Evolutionary conservation across 2,329 filamentous ascomycete genomes (phyloP), one percentile per base, ranked within the genome.

Genomic region (Emergomyces orientalis): DNA sequence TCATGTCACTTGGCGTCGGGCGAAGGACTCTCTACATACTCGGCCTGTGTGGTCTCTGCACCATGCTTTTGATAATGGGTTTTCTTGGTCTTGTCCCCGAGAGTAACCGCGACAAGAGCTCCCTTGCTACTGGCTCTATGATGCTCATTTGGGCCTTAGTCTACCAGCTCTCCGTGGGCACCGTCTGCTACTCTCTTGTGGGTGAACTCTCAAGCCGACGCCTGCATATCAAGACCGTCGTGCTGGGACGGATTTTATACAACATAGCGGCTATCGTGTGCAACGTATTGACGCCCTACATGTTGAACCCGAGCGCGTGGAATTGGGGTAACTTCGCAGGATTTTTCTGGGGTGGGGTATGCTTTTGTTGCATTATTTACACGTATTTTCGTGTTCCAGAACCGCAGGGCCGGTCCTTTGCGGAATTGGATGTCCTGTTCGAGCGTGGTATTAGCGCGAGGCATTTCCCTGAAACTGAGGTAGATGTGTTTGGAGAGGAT

Each of bases 171-270:
- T 89, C 90, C 0, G 91, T 96, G 58, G 91, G 91, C 47, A 94
- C 91, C 0, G 90, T 96, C 8, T 91, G 88, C 75, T 96, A 95
- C 77, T 94, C 90, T 0, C 83, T 96, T 13, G 91, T 96, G 4
- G 85, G 89, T 0, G 91, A 96, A 74, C 77, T 96, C 27, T 91
- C 90, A 0, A 91, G 90, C 0, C 85, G 89, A 17, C 84, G 91
- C 1, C 81, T 97, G 41, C 88, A 92, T 71, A 92, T 95, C 79
- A 96, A 96, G 80, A 96, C 92, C 0, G 88, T 96, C 27, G 91
- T 94, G 0, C 82, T 96, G 1, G 91, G 89, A 1, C 88, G 91
- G 62, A 89, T 90, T 68, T 78, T 91, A 55, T 89, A 89, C 80
- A 92, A 94, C 70, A 79, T 96, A 59, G 88, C 92, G 52, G 88